A percentile compares a stretch with the other conserved stretches of the same genome.
These are phyloP conservation scores for Candida montana DNA, from an alignment of 805 yeast species.

Conservation along the genomic window DNA sequence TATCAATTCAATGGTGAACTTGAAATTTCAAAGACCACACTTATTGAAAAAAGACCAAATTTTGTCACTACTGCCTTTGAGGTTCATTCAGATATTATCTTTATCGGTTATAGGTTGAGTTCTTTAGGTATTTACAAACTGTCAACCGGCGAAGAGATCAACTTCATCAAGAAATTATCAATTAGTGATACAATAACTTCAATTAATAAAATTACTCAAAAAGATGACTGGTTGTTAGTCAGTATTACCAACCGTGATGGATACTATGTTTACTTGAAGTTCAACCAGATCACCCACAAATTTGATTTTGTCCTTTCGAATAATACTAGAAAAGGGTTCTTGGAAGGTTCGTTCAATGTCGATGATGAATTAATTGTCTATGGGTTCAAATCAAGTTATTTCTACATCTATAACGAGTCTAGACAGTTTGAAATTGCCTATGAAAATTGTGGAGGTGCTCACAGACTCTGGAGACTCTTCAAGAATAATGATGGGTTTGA, in stretches of 20 bases:
- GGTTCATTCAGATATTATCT: slow-evolving; percentile 37
- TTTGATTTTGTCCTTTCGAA: slow-evolving; percentile 45
- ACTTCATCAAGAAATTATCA: slow-evolving; percentile 40
- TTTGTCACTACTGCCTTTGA: slow-evolving; percentile 58
- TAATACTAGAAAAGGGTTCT: slow-evolving; percentile 65
- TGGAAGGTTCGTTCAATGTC: slow-evolving; percentile 62
- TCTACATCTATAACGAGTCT: slow-evolving; percentile 80
- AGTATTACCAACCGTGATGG: slow-evolving; percentile 65
- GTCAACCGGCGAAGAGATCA: slow-evolving; percentile 18
- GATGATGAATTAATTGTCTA: slow-evolving; percentile 51
- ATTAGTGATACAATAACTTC: slow-evolving; percentile 69
- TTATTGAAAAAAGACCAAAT: slow-evolving; percentile 37
- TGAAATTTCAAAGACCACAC: slow-evolving; percentile 17
- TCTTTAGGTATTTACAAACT: slow-evolving; percentile 54
- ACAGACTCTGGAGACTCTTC: slow-evolving; percentile 70
- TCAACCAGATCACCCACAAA: slow-evolving; percentile 21
- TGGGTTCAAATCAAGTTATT: slow-evolving; percentile 79
- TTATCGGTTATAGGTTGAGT: slow-evolving; percentile 71
- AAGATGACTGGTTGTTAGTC: slow-evolving; percentile 18
- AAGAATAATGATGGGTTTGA: slow-evolving; percentile 28
- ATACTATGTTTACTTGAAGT: slow-evolving; percentile 39
- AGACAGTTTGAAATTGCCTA: slow-evolving; percentile 62
- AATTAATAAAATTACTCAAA: slow-evolving; percentile 34
- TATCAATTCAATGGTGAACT: slow-evolving; percentile 32
- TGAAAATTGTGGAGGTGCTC: slow-evolving; percentile 87